Base-by-base conservation (phyloP, 495 filamentous ascomycete species). In the Penicillium pulvis region DNA sequence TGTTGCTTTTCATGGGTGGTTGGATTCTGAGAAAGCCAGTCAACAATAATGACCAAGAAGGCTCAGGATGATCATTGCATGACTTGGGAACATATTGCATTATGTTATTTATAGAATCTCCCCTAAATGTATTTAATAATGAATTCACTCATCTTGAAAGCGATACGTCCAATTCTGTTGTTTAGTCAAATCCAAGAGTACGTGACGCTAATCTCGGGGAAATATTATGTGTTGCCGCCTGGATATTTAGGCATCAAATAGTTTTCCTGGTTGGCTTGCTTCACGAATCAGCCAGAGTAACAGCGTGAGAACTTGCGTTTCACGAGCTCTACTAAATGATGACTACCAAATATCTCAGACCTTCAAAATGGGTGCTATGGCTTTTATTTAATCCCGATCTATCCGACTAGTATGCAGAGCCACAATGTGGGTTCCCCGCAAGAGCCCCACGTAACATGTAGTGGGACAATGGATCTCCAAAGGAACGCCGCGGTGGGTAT, bases 391-490 rank as follows among this genome's bases (percentile, higher is more conserved):
- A 41, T 41, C 16, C 39, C 39, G 39, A 41, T 17, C 39, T 41
- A 41, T 17, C 39, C 39, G 39, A 17, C 28, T 28, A 4, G 11
- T 6, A 28, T 2, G 5, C 23, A 53, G 6, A 7, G 28, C 57
- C 60, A 53, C 49, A 52, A 45, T n/a, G 62, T 68, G 62, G 63
- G 59, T 59, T 63, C 66, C 64, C 66, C 69, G 60, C 66, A 68
- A 45, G 43, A 51, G 66, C 66, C 63, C 63, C 66, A 69, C 68
- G 56, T 43, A 47, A 24, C 14, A 20, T 36, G 26, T 41, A 49
- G 14, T 57, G 31, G 60, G 39, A 51, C 36, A 20, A 14, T 56
- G 45, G 35, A 44, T 35, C 12, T 17, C 35, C 55, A 39, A 55
- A 39, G 46, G 28, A 35, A 33, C 23, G 31, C 24, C 20, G 43